Conservation (phyloP, 2,329 filamentous ascomycete genomes). For the Xylariaceae sp. region DNA sequence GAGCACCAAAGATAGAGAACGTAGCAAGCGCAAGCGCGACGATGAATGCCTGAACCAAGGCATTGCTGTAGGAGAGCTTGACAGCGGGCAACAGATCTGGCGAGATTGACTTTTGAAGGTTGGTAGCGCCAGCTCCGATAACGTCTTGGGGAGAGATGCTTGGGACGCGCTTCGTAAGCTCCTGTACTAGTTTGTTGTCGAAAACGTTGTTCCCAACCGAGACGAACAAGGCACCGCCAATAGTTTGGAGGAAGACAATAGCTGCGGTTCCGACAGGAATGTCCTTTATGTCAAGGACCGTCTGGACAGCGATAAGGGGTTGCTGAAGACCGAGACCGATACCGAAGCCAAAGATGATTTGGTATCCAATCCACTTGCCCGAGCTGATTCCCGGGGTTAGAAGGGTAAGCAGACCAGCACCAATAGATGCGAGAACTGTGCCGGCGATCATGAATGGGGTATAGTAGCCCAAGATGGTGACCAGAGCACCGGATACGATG, state of each 20-base stretch:
- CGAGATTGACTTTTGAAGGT: conserved; percentile 29
- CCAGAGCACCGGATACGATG: conserved; percentile 31
- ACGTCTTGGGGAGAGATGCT: conserved; percentile 31
- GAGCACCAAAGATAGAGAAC: conserved; percentile 39
- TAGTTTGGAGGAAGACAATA: conserved; percentile 40
- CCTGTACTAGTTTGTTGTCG: conserved; percentile 41
- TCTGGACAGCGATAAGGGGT: conserved; percentile 40
- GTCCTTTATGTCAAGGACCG: conserved; percentile 30
- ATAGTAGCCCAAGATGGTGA: conserved; percentile 42
- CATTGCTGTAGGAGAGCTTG: conserved; percentile 41
- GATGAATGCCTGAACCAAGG: conserved; percentile 40
- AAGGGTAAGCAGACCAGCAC: conserved; percentile 38
- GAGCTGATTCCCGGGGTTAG: conserved; percentile 29
- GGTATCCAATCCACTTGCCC: conserved; percentile 40
- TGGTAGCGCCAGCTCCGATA: conserved; percentile 35
- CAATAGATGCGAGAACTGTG: conserved; percentile 29
- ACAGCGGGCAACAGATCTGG: conserved; percentile 32
- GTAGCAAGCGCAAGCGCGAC: conserved; percentile 42
- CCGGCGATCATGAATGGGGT: conserved; percentile 40
- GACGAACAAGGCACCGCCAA: conserved; percentile 47
- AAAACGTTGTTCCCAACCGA: conserved; percentile 50
- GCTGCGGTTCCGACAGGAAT: conserved; percentile 26
- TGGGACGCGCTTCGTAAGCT: conserved; percentile 35
- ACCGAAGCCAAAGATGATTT: conserved; percentile 38
- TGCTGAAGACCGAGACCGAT: conserved; percentile 39